Base-by-base conservation (phyloP, 495 filamentous ascomycete genomes). In the Penicillium longicatenatum region DNA sequence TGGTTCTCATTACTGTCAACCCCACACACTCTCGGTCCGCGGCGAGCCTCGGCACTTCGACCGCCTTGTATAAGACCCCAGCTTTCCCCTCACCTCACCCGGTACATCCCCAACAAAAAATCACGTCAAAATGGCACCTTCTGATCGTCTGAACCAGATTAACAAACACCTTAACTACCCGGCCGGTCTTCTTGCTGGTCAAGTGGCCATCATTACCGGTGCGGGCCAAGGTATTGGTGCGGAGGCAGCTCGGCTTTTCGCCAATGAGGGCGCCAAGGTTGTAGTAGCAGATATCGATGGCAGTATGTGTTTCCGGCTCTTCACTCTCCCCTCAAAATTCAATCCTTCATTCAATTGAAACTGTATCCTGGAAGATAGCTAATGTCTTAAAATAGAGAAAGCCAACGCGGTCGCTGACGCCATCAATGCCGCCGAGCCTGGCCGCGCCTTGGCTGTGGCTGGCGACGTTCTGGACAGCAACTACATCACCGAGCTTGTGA, bases 181-280 rank as follows among this genome's bases (percentile, higher is more conserved):
- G 14, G 79, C 82, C 63, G 91, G 91, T 50, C 77, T 94, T 59
- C 84, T 94, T 14, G 82, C 81, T 39, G 85, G 86, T 52, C 89
- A 94, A 73, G 83, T 87, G n/a, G 90, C 90, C 65, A 93, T 96
- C 70, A 86, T 95, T 65, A 96, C 91, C 33, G 91, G 91, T 47
- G 83, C 84, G 16, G 91, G 88, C n/a, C 90, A 96, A 73, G 91
- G 91, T 62, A 95, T 95, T 68, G 91, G 91, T 26, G 91, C 91
- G 29, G 91, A 93, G 74, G 79, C 87, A 31, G 91, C 91, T 14
- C 74, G 86, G 16, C 71, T 93, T 8, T 96, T 95, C 65, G 90
- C 89, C 26, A 90, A 90, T 57, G 91, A 96, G 67, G 91, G 91
- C 20, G 89, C 91, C 1, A 91, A 87, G 68, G 91, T 94, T 3